These are phyloP conservation scores for Hypericum androsaemum DNA, from an alignment of 345 rosid species.

Conservation along the genomic window DNA sequence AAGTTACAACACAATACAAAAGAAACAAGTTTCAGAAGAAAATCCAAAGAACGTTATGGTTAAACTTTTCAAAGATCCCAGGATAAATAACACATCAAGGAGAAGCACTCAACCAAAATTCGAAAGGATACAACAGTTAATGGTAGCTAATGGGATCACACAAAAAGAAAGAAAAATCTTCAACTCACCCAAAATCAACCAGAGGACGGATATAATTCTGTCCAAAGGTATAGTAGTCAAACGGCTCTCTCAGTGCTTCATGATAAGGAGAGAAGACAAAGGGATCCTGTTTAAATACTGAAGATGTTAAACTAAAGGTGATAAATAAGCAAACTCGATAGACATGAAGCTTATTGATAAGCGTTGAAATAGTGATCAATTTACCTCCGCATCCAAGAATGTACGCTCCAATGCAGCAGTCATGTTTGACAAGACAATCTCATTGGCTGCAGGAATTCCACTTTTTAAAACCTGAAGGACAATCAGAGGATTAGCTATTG, in stretches of 20 bases:
- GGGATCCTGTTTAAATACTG: constrained; percentile 52
- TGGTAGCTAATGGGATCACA: no score
- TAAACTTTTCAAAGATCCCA: no score
- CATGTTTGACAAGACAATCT: constrained; percentile 70
- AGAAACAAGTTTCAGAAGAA: no score
- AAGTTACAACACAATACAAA: no score
- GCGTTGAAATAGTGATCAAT: constrained; percentile 1
- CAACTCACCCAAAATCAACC: constrained; percentile 69
- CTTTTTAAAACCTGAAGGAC: constrained; percentile 60
- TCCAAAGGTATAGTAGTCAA: constrained; percentile 89
- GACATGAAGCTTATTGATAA: constrained; percentile 12
- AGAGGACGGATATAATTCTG: constrained; percentile 86
- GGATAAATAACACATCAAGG: no score
- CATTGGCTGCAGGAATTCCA: constrained; percentile 48
- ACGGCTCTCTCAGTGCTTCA: constrained; percentile 80
- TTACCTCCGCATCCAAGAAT: constrained; percentile 79
- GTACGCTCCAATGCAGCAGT: constrained; percentile 64
- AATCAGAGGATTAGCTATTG: background rate
- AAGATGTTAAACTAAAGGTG: constrained; percentile 17
- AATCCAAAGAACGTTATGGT: no score
- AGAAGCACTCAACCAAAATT: no score
- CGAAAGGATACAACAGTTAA: no score
- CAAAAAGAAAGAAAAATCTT: background rate
- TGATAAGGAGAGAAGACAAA: constrained; percentile 69
- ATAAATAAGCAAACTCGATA: constrained; percentile 6